Conservation (phyloP, 768 basidiomycete species). For the Tricholoma hemisulphureum region DNA sequence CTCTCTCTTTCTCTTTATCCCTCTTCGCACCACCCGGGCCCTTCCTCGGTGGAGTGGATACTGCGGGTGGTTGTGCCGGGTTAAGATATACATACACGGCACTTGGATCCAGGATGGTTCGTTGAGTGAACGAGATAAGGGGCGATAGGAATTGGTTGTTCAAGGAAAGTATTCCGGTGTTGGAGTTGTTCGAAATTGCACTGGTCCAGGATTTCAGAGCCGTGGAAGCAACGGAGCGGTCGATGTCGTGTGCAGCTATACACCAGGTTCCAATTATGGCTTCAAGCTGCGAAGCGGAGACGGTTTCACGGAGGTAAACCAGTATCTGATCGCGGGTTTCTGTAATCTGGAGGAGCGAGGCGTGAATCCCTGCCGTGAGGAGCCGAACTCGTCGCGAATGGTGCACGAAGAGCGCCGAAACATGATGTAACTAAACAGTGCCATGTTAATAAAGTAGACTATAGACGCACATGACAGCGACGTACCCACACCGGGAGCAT, state of each 20-base stretch:
- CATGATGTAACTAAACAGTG: constrained; percentile 69
- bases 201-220: constrained; percentile 57
- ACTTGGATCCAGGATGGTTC: constrained; percentile 58
- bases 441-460: background rate
- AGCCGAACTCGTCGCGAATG: constrained; percentile 73
- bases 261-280: constrained; percentile 71
- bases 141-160: constrained; percentile 29
- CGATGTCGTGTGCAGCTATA: constrained; percentile 68
- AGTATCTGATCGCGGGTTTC: constrained; percentile 48
- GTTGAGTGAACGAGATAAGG: constrained; percentile 52
- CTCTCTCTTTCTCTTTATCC: constrained; percentile 14
- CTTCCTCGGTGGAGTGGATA: constrained; percentile 35
- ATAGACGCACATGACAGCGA: background rate
- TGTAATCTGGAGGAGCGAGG: constrained; percentile 59
- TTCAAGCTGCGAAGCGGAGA: constrained; percentile 49
- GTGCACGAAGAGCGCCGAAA: constrained; percentile 79
- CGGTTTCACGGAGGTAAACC: constrained; percentile 48
- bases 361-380: constrained; percentile 60
- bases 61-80: constrained; percentile 49
- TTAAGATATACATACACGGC: constrained; percentile 61
- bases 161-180: constrained; percentile 29
- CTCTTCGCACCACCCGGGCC: constrained; percentile 14
- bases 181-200: constrained; percentile 24
- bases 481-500: constrained; percentile 90
- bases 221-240: constrained; percentile 52